A percentile compares a stretch with the other conserved stretches of the same genome.
Conservation (phyloP, 768 basidiomycete genomes). For the Russula lepida region DNA sequence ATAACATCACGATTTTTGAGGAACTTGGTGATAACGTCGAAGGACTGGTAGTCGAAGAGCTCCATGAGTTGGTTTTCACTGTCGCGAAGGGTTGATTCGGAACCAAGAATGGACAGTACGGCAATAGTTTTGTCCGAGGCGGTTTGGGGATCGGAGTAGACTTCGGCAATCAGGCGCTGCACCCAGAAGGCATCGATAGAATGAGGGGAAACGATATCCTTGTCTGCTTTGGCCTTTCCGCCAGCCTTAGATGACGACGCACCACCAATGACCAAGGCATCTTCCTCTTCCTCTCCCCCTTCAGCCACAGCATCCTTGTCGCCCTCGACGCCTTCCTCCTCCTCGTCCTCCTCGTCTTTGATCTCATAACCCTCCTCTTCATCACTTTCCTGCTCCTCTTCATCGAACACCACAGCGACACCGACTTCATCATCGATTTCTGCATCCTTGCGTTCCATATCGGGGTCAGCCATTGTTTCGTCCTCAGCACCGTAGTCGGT, state of each 20-base stretch:
- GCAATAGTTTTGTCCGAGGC: conserved; percentile 84
- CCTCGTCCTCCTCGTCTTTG: conserved; percentile 70
- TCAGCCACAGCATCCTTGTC: conserved; percentile 36
- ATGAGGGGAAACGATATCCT: conserved; percentile 80
- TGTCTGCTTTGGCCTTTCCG: conserved; percentile 50
- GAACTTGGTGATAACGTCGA: conserved; percentile 82
- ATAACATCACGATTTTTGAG: conserved; percentile 93
- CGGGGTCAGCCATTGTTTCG: conserved; percentile 67
- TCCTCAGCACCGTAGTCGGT: conserved; percentile 93
- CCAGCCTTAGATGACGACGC: conserved; percentile 41
- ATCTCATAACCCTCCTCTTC: conserved; percentile 88
- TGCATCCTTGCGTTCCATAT: conserved; percentile 71
- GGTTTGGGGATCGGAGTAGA: conserved; percentile 91
- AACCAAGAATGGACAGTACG: conserved; percentile 78
- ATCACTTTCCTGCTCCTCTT: conserved; percentile 91
- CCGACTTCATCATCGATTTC: conserved; percentile 94
- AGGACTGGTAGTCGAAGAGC: conserved; percentile 87
- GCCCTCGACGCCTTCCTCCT: conserved; percentile 50
- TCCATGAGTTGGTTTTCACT: conserved; percentile 96
- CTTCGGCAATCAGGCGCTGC: conserved; percentile 83
- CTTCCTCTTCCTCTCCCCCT: conserved; percentile 48
- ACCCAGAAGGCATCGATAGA: conserved; percentile 98
- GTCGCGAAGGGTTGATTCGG: conserved; percentile 82
- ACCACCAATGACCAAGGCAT: conserved; percentile 74
- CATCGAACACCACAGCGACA: conserved; percentile 97